A percentile compares a stretch with the other conserved stretches of the same genome.
Conservation (phyloP, 169 alveolate genomes). For the Amoebophrya sp. region DNA sequence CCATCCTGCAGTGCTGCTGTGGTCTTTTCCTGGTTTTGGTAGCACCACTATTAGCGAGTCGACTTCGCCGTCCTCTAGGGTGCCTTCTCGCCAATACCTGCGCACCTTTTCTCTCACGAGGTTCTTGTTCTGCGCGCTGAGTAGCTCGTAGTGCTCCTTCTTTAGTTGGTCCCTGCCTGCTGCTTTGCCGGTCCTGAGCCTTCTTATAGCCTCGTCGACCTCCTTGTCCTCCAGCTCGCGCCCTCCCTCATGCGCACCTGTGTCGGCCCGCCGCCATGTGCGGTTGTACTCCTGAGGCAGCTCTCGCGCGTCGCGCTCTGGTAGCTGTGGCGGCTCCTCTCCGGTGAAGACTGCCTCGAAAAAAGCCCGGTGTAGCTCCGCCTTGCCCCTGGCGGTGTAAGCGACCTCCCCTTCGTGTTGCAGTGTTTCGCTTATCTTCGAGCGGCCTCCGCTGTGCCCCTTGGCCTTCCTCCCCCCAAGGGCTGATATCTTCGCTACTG, state of each 20-base stretch:
- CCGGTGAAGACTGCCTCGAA: not conserved
- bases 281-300: no score
- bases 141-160: not conserved
- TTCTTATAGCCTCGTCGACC: not conserved
- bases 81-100: not conserved
- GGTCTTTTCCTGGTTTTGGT: not conserved
- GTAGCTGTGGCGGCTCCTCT: not conserved
- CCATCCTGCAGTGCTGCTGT: not conserved
- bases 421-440: not conserved
- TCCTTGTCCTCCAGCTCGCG: not conserved
- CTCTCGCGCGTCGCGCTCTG: not conserved
- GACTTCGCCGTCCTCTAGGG: not conserved
- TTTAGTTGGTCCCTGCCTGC: not conserved
- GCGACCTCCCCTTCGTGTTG: not conserved
- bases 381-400: not conserved
- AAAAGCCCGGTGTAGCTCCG: not conserved
- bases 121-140: not conserved
- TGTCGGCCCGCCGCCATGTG: not conserved
- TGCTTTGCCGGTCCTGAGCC: not conserved
- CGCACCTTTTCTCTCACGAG: not conserved
- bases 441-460: not conserved
- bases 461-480: not conserved
- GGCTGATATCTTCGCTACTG: not conserved
- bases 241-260: not conserved
- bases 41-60: not conserved